Base-by-base conservation (phyloP, 2,329 filamentous ascomycete genomes). In the Aspergillus sp. region DNA sequence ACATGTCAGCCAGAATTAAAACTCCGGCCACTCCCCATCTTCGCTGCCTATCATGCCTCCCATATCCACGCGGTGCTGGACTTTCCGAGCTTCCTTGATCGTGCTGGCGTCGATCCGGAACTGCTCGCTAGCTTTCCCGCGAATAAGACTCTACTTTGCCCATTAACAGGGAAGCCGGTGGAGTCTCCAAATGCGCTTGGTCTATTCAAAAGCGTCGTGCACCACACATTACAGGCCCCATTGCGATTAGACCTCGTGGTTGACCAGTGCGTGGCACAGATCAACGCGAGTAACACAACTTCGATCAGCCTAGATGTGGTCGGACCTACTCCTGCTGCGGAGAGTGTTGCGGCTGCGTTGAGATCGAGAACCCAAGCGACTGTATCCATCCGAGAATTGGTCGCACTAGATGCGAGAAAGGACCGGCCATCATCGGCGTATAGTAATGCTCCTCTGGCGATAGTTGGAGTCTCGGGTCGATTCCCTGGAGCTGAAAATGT, bases 391-490 rank as follows among this genome's bases (percentile, higher is more conserved):
- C 10, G 19, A 26, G 5, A 5, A 11, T 26, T 13, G 3, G n/a
- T 19, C 7, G 19, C 19, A 19, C 19, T 19, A 4, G 19, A 19
- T 19, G 4, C 19, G 2, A n/a, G 7, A 19, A 9, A 5, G 34
- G 19, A 27, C 4, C 19, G 19, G 19, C 11, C 34, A 11, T 9
- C 19, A 27, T 7, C 10, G 33, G 27, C 7, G 9, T 10, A 5
- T 11, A n/a, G 26, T 7, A 36, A 6, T 6, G 2, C 27, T 26
- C 13, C 12, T 36, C 13, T 46, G 13, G 43, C 43, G 4, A 33
- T 46, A 9, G 40, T 49, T 6, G 43, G 46, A 6, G 44, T 49
- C 36, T 35, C 47, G 3, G 47, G 47, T 9, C 41, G 47, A 7
- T 49, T 49, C n/a, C 47, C 47, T 13, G 42, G 36, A 1, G 42